Evolutionary conservation across 495 filamentous ascomycete genomes (phyloP), one percentile per base, ranked within the genome.

Genomic region (Chaetomidium leptoderma): DNA sequence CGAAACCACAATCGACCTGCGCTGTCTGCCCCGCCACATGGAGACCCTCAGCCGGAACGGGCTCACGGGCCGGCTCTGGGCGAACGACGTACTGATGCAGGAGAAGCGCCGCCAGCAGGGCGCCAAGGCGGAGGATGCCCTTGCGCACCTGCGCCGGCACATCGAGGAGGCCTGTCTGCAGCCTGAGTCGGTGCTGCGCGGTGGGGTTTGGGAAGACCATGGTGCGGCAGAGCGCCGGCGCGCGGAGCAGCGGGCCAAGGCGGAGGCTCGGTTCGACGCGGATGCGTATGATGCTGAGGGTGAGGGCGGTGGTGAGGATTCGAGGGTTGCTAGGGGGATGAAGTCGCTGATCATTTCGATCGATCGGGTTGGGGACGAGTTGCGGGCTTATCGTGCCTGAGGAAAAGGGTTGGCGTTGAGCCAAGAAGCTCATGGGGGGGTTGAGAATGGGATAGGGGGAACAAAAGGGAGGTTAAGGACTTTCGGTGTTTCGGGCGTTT

Each of bases 1-100:
- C 6, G 69, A 71, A 37, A 65, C 62, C 0, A 70, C 65, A 0
- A 39, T 71, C 2, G 69, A 71, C 49, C 37, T 68, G 21, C 67
- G 69, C 26, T 65, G 43, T 32, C 47, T 59, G 13, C 48, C 57
- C 9, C 33, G 59, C 19, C 36, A 59, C 51, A 9, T 63, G n/a
- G 54, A 53, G 14, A 13, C n/a, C 6, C 19, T 59, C 2, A 16
- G 24, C 6, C 16, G 10, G 2, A 21, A 47, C 26, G 47, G 33
- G 3, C 10, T 29, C 7, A 13, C 49, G 33, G 55, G 36, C 19
- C 29, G 42, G 10, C 9, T 64, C 10, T 65, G 60, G 62, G 33
- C 39, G 17, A 52, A 65, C 39, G 67, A 68, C 30, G 6, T 6
- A n/a, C 40, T 65, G 14, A 63, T 68, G 17, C 37, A 37, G 10